Conservation (phyloP, 352 stramenopile genomes). For the Globisporangium middletonii region DNA sequence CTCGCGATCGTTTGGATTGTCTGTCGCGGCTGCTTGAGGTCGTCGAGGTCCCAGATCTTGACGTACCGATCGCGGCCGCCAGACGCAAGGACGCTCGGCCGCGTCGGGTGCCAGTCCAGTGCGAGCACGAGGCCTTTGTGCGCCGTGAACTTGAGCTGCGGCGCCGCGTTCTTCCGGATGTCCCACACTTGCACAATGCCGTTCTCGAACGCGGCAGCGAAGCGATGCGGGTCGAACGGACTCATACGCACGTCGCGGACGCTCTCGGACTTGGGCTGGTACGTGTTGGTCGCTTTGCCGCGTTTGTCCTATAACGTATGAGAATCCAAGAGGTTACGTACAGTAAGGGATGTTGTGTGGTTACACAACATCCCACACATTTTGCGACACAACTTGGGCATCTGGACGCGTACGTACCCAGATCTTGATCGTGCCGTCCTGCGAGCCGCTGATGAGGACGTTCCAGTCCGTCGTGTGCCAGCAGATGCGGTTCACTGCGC, state of each 20-base stretch:
- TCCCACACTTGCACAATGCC: conserved; percentile 86
- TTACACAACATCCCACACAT: no score
- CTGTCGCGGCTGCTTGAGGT: conserved; percentile 69
- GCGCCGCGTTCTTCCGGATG: conserved; percentile 75
- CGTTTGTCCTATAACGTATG: conserved; percentile 53
- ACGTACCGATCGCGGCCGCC: conserved; percentile 81
- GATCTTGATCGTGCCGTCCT: conserved; percentile 85
- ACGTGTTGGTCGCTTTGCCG: conserved; percentile 65
- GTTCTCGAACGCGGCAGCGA: conserved; percentile 83
- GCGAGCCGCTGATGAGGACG: conserved; percentile 78
- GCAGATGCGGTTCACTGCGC: conserved; percentile 85
- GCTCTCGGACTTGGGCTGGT: conserved; percentile 83
- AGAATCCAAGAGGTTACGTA: not conserved
- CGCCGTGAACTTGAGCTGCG: conserved; percentile 80
- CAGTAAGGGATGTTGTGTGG: no score
- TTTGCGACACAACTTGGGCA: no score
- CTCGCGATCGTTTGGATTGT: conserved; percentile 86
- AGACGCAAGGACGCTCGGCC: conserved; percentile 65
- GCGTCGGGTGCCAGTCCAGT: conserved; percentile 77
- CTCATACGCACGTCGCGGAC: conserved; percentile 79
- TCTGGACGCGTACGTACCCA: conserved; percentile 41
- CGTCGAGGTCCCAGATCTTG: conserved; percentile 79
- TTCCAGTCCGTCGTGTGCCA: conserved; percentile 81
- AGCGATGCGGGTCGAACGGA: conserved; percentile 67
- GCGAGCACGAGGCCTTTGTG: conserved; percentile 82